Evolutionary conservation across 768 basidiomycete species (phyloP).

Genomic region (Termitomyces sp.): DNA sequence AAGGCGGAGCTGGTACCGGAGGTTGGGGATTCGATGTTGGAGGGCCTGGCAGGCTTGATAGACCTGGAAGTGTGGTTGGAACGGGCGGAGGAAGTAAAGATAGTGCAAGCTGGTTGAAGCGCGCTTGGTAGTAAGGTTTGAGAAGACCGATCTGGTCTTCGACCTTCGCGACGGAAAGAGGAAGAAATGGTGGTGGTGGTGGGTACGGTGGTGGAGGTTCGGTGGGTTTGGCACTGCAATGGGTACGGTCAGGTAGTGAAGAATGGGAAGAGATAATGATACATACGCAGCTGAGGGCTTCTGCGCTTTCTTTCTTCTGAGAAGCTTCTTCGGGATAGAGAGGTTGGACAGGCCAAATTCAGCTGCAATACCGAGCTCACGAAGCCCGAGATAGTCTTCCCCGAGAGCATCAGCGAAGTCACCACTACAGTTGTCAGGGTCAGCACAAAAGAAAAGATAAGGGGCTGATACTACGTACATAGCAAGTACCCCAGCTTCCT

Average conservation of each 20-base stretch:
- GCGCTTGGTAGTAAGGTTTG: constrained; percentile 64
- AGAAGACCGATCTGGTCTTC: constrained; percentile 86
- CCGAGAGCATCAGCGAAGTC: constrained; percentile 86
- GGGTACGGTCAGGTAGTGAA: neutral
- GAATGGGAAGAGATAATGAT: neutral
- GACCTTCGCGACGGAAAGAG: constrained; percentile 59
- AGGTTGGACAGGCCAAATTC: constrained; percentile 81
- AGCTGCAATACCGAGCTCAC: constrained; percentile 82
- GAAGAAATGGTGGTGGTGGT: constrained; percentile 77
- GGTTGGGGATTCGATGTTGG: constrained; percentile 5
- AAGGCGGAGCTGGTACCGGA: neutral
- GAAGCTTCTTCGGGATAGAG: constrained; percentile 71
- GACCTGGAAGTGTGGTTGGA: constrained; percentile 14
- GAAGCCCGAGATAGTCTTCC: constrained; percentile 90
- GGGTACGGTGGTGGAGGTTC: constrained; percentile 84
- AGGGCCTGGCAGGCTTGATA: constrained; percentile 2
- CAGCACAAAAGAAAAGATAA: neutral
- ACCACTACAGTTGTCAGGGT: constrained; percentile 44
- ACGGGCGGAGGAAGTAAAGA: constrained; percentile 18
- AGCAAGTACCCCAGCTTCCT: constrained; percentile 59
- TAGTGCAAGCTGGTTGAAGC: constrained; percentile 42
- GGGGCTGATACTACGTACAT: constrained; percentile 31
- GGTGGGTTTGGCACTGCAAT: constrained; percentile 51
- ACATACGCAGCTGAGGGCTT: constrained; percentile 48
- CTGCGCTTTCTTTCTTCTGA: constrained; percentile 58